phyloP scores from a whole-genome alignment of 768 basidiomycete species.

The Tulasnella sp. region DNA sequence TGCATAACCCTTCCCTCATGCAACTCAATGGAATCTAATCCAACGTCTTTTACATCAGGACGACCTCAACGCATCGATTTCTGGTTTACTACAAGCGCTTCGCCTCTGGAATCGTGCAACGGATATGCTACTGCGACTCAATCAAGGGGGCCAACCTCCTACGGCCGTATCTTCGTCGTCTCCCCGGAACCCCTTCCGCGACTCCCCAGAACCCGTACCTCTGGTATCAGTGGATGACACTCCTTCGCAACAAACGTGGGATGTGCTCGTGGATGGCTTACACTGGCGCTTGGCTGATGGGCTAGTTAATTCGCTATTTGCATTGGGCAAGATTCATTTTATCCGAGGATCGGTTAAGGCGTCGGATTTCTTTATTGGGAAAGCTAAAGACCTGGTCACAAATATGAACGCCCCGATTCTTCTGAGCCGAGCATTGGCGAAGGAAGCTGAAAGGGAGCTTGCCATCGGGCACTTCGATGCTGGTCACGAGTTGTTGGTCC shows the following conservation, averaged over 20 bases:
- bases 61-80: conserved; percentile 45
- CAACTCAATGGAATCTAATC: conserved; percentile 8
- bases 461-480: conserved; percentile 48
- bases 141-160: background rate
- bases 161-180: background rate
- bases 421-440: conserved; percentile 50
- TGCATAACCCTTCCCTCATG: conserved; percentile 15
- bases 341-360: conserved; percentile 72
- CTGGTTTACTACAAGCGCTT: conserved; percentile 53
- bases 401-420: conserved; percentile 56
- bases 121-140: conserved; percentile 45
- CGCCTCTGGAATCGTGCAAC: conserved; percentile 73
- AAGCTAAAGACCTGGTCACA: conserved; percentile 62
- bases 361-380: conserved; percentile 71
- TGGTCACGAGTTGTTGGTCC: conserved; percentile 42
- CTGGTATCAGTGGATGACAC: background rate
- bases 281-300: conserved; percentile 72
- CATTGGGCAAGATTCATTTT: conserved; percentile 53
- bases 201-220: background rate
- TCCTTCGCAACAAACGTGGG: background rate
- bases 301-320: conserved; percentile 53
- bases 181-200: conserved; percentile 3
- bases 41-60: conserved; percentile 37
- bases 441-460: conserved; percentile 59
- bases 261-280: conserved; percentile 38